Evolutionary conservation across 139 green algal species (phyloP).

Genomic region (Volvox africanus): DNA sequence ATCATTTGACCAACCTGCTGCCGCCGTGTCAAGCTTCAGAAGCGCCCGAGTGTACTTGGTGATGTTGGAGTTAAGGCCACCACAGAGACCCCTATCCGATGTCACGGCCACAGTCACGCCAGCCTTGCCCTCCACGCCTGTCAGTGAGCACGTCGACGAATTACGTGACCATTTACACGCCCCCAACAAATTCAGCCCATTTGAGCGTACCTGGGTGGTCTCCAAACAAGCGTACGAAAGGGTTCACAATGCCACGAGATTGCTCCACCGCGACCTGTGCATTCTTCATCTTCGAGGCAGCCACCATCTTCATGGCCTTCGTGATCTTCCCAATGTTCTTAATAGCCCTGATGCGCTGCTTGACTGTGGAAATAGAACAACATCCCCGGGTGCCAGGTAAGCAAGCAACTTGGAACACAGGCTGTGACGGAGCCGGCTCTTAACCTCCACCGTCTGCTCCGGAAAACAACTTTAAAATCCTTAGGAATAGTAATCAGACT

Average conservation of each 20-base stretch:
- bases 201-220: slow-evolving; percentile 84
- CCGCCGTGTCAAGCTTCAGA: slow-evolving; percentile 59
- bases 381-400: neutral
- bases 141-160: slow-evolving; percentile 50
- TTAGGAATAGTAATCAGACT: neutral
- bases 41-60: slow-evolving; percentile 88
- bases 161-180: neutral
- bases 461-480: neutral
- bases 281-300: slow-evolving; percentile 96
- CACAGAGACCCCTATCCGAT: slow-evolving; percentile 96
- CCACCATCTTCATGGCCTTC: slow-evolving; percentile 99
- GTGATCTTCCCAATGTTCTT: slow-evolving; percentile 99
- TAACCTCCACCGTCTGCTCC: neutral
- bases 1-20: slow-evolving; percentile 1
- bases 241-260: slow-evolving; percentile 87
- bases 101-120: slow-evolving; percentile 88
- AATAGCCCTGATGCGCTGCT: slow-evolving; percentile 97
- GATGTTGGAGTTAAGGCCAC: slow-evolving; percentile 97
- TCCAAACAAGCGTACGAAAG: slow-evolving; percentile 91
- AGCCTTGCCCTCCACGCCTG: slow-evolving; percentile 64
- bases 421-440: neutral
- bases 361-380: slow-evolving; percentile 76
- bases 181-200: neutral
- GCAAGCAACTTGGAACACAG: neutral
- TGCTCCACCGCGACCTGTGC: slow-evolving; percentile 86